Evolutionary conservation across 495 filamentous ascomycete species (phyloP), one percentile per base, ranked within the genome.

Genomic region (Xylaria cubensis): DNA sequence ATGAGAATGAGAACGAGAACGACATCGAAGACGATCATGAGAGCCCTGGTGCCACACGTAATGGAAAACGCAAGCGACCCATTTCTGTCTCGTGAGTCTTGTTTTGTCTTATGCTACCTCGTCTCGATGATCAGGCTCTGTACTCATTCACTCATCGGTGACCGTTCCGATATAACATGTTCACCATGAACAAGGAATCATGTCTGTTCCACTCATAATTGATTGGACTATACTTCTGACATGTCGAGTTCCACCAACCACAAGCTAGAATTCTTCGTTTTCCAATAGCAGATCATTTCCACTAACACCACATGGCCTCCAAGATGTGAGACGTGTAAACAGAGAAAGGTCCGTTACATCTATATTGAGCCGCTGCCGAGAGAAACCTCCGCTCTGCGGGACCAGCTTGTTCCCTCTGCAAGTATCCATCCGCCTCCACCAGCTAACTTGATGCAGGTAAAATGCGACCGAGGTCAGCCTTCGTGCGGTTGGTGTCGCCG

Each of bases 401-500:
- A 15, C n/a, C 44, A 12, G 36, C 50, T 17, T 51, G 55, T 39
- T 32, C 12, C 0, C 26, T 42, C 29, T 51, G 32, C 55, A 46
- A 29, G 24, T n/a, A 50, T 58, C 42, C 55, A 24, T 67, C 50
- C 58, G 26, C 41, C 34, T 64, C 4, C 29, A 24, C 19, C 36
- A 2, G 48, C 71, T 68, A 55, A 69, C 46, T 36, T 58, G 29
- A 34, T 41, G n/a, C 74, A 90, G 85, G 92, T 93, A 59, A 94
- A 93, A 85, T 94, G 91, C 79, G 92, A 96, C 83, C 90, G 93
- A 29, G 88, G 90, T 12, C 93, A 94, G 70, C 94, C 94, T 10
- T 90, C 89, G 70, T 97, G 94, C 80, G 94, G 94, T 56, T 97
- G 94, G 94, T 97, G 94, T 77, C 86, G 85, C 74, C 90, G 93